Percentiles rank a stretch among this genome's conserved stretches.
phyloP scores from a whole-genome alignment of 495 filamentous ascomycete genomes.

The Lasiosphaeriaceae sp. region DNA sequence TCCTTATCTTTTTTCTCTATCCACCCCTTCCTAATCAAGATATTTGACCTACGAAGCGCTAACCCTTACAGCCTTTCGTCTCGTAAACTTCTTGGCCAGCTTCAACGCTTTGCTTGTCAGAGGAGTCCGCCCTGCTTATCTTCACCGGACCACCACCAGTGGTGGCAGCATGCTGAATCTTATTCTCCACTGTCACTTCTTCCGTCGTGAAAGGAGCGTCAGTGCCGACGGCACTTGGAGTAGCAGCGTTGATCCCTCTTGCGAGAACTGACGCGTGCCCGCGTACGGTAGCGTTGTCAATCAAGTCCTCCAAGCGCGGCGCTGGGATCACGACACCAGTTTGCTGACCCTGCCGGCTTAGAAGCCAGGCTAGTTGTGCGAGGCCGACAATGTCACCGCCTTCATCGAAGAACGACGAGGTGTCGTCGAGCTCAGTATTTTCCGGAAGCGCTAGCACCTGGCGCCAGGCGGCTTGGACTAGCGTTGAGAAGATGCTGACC shows the following conservation, averaged over 20 bases:
- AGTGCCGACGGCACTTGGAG: not conserved
- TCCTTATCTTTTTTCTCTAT: no score
- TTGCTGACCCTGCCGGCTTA: constrained; percentile 5
- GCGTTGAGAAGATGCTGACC: constrained; percentile 1
- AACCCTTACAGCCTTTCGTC: no score
- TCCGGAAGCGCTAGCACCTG: constrained; percentile 4
- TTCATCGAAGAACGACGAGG: constrained; percentile 17
- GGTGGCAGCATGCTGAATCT: no score
- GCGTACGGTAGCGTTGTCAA: constrained; percentile 11
- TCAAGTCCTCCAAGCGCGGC: constrained; percentile 15
- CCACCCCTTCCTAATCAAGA: no score
- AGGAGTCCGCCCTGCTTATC: no score
- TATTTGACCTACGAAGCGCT: no score
- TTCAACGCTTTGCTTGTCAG: no score
- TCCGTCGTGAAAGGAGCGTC: no score
- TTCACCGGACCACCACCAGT: no score
- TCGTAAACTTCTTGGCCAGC: no score
- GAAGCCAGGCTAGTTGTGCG: constrained; percentile 15
- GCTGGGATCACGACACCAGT: not conserved
- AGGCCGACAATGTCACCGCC: constrained; percentile 21
- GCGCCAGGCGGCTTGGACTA: constrained; percentile 12
- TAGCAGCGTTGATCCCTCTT: not conserved
- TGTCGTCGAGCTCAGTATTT: not conserved
- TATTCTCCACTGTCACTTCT: no score
- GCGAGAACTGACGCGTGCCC: constrained; percentile 8